Evolutionary conservation across 1,139 yeast genomes (phyloP).

Genomic region (Yamadazyma atlantica): DNA sequence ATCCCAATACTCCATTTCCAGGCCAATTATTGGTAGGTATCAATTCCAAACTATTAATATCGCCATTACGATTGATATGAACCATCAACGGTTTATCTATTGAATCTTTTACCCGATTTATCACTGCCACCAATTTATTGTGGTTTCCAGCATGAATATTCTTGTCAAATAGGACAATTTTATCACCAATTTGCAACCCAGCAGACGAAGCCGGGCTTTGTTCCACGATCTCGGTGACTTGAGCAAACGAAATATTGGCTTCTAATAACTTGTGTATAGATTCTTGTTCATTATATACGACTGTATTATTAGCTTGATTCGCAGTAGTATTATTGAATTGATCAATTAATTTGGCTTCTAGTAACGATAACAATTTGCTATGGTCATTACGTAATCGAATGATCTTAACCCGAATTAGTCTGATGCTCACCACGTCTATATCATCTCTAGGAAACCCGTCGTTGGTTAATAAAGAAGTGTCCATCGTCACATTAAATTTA

Average conservation of each 20-base stretch:
- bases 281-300: not conserved
- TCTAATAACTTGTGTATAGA: constrained; percentile 2
- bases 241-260: constrained; percentile 54
- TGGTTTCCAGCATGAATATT: constrained; percentile 54
- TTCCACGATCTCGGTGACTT: constrained; percentile 44
- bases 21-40: constrained; percentile 62
- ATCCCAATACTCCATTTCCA: constrained; percentile 75
- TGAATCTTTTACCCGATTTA: constrained; percentile 26
- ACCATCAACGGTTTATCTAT: constrained; percentile 32
- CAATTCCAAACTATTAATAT: constrained; percentile 29
- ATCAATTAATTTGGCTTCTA: constrained; percentile 47
- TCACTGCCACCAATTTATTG: constrained; percentile 40
- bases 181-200: constrained; percentile 47
- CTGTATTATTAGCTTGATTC: not conserved
- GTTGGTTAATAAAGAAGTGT: constrained; percentile 56
- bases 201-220: constrained; percentile 51
- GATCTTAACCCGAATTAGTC: constrained; percentile 62
- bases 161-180: constrained; percentile 50
- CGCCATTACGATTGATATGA: constrained; percentile 31
- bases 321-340: constrained; percentile 29
- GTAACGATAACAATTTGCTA: constrained; percentile 42
- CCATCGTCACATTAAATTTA: constrained; percentile 53
- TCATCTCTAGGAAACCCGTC: constrained; percentile 91
- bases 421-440: constrained; percentile 70
- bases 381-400: constrained; percentile 72